Conservation (phyloP, 352 stramenopile genomes). For the Poterioochromonas sp. region DNA sequence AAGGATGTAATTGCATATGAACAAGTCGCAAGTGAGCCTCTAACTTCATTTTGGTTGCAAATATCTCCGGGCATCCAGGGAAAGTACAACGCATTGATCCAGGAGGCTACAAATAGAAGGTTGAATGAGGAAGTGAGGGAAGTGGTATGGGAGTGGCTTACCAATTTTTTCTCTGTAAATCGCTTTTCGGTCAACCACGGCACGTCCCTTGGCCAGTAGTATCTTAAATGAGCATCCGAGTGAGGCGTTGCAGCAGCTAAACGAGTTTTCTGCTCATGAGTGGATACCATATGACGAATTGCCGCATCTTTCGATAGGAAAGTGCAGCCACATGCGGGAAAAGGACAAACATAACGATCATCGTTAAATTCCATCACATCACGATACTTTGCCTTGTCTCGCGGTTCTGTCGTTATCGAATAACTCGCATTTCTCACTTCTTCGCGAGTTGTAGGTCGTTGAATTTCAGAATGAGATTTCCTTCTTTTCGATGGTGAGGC, state of each 20-base stretch:
- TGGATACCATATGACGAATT: background rate
- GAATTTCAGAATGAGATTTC: background rate
- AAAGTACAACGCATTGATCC: background rate
- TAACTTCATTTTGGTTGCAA: background rate
- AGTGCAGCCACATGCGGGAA: background rate
- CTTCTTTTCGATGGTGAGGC: background rate
- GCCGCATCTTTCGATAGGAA: background rate
- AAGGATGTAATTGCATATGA: background rate
- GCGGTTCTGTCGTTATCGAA: background rate
- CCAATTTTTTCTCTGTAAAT: background rate
- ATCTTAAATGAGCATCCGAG: background rate
- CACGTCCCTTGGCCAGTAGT: conserved; percentile 9
- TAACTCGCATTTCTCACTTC: background rate
- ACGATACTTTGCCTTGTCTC: background rate
- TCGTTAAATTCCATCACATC: background rate
- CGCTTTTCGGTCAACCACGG: background rate
- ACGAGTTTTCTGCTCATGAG: background rate
- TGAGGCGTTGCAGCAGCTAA: background rate
- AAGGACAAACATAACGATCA: conserved; percentile 11
- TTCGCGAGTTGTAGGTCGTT: background rate
- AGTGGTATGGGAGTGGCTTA: too few relatives aligned
- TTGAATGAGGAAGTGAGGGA: too few relatives aligned
- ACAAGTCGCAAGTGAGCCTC: background rate
- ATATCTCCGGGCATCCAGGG: background rate
- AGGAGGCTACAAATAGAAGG: too few relatives aligned